Conservation (phyloP, 139 green algal species). For the Chlamydomonas asymmetrica region DNA sequence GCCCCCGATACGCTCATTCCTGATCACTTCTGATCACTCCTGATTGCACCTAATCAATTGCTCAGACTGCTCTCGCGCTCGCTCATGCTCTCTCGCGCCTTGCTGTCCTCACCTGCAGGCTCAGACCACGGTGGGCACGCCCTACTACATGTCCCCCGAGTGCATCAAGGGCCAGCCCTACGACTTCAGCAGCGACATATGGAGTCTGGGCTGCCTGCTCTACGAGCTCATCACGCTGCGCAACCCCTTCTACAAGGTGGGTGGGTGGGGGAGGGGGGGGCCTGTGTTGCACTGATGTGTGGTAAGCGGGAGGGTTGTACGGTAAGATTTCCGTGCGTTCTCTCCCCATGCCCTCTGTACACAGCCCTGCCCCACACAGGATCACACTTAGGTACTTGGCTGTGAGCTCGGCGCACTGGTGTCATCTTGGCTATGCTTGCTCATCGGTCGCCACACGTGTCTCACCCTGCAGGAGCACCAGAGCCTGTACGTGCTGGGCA, state of each 20-base stretch:
- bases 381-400: not conserved
- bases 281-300: not conserved
- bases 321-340: not conserved
- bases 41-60: too few relatives aligned
- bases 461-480: conserved; percentile 48
- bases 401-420: too few relatives aligned
- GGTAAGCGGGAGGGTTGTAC: not conserved
- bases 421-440: too few relatives aligned
- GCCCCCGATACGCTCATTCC: too few relatives aligned
- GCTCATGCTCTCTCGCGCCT: too few relatives aligned
- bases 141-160: conserved; percentile 81
- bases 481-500: conserved; percentile 56
- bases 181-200: conserved; percentile 72
- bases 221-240: conserved; percentile 73
- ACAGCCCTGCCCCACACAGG: not conserved
- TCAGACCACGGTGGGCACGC: conserved; percentile 61
- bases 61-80: too few relatives aligned
- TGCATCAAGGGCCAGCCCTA: conserved; percentile 73
- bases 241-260: conserved; percentile 59
- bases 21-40: too few relatives aligned
- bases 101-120: conserved; percentile 35
- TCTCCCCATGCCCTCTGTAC: not conserved
- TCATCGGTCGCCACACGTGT: too few relatives aligned
- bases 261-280: not conserved
- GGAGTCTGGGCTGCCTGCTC: conserved; percentile 77